phyloP scores from a whole-genome alignment of 1,139 yeast genomes.

The Zygoascus sp. region DNA sequence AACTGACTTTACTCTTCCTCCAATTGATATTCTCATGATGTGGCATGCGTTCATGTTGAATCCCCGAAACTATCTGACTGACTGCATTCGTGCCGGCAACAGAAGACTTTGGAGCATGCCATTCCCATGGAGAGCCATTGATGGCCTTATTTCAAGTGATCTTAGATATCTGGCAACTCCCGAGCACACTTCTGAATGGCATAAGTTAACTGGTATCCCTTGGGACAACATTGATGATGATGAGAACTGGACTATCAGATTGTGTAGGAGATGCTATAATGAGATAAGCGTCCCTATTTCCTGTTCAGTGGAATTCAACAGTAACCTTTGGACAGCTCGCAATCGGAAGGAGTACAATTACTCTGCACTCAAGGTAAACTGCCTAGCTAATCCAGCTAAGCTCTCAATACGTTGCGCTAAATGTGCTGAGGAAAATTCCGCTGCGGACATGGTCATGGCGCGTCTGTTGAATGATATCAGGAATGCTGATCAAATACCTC shows the following conservation, averaged over 20 bases:
- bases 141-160: constrained; percentile 3
- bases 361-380: background rate
- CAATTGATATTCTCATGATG: constrained; percentile 40
- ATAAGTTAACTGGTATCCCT: background rate
- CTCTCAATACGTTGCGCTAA: background rate
- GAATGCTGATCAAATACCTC: too few relatives aligned
- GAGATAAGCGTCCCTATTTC: background rate
- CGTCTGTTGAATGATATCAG: background rate
- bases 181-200: background rate
- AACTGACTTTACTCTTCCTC: constrained; percentile 29
- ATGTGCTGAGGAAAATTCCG: background rate
- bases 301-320: background rate
- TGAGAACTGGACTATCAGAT: background rate
- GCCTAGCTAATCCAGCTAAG: background rate
- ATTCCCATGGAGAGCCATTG: constrained; percentile 32
- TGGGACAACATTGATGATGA: background rate
- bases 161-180: background rate
- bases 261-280: background rate
- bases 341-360: too few relatives aligned
- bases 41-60: constrained; percentile 41
- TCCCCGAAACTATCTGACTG: constrained; percentile 35
- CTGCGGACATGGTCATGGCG: background rate
- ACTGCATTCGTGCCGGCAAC: constrained; percentile 31
- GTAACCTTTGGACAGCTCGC: background rate
- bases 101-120: constrained; percentile 30